These are phyloP conservation scores for Eremothecium gossypii DNA, from an alignment of 1,139 yeast genomes.

Conservation along the genomic window DNA sequence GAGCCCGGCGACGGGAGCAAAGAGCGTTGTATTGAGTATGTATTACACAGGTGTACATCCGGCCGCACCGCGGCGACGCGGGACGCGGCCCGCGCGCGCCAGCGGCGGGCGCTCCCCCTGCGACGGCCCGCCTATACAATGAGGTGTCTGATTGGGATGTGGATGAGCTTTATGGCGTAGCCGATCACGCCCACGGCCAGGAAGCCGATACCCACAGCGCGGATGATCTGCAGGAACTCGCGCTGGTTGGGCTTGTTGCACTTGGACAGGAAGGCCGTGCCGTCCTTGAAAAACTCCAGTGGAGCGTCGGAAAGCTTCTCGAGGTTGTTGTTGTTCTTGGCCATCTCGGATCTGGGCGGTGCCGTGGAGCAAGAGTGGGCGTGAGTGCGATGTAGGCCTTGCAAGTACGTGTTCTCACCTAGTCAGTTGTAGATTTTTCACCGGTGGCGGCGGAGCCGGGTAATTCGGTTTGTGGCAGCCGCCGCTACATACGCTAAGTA, in stretches of 20 bases:
- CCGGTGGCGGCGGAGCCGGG: background rate
- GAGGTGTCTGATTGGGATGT: slow-evolving; percentile 94
- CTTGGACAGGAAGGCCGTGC: slow-evolving; percentile 75
- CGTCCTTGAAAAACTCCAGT: slow-evolving; percentile 83
- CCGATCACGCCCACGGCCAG: slow-evolving; percentile 98
- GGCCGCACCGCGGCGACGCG: background rate
- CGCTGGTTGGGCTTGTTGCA: slow-evolving; percentile 89
- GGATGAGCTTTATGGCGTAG: slow-evolving; percentile 86
- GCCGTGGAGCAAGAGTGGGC: background rate
- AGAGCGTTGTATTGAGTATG: background rate
- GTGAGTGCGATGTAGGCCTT: background rate
- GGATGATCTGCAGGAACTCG: slow-evolving; percentile 79
- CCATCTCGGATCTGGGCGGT: slow-evolving; percentile 14
- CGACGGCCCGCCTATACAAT: slow-evolving; percentile 50
- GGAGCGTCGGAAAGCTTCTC: slow-evolving; percentile 88
- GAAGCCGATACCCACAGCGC: slow-evolving; percentile 96
- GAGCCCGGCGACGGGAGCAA: too few species aligned
- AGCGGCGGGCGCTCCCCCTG: slow-evolving; percentile 5
- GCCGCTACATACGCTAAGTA: background rate
- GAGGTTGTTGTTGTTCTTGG: slow-evolving; percentile 31
- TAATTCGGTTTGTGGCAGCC: background rate
- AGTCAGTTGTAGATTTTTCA: background rate
- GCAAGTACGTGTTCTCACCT: background rate
- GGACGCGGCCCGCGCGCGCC: background rate
- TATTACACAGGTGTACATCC: background rate